These are phyloP conservation scores for Fusarium paranaense DNA, from an alignment of 2,329 filamentous ascomycete genomes.

Conservation along the genomic window DNA sequence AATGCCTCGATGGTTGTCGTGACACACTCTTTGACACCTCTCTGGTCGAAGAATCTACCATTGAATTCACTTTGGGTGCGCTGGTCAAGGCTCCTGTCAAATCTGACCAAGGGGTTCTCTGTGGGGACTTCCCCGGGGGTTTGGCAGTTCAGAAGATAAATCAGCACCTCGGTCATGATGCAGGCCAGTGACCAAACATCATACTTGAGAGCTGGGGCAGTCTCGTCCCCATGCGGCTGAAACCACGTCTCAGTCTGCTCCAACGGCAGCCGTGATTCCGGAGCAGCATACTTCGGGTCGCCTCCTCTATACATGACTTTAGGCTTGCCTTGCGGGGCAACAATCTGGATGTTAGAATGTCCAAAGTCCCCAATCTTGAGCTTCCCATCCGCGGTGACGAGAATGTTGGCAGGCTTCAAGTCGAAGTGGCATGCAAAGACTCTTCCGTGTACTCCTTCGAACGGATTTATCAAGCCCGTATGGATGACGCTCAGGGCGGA, in stretches of 20 bases:
- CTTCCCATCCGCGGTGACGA: background rate
- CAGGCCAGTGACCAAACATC: background rate
- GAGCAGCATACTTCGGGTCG: background rate
- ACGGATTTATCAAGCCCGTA: background rate
- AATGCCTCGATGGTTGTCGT: background rate
- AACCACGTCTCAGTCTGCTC: background rate
- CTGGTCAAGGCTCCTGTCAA: background rate
- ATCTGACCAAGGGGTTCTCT: background rate
- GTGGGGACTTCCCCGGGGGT: background rate
- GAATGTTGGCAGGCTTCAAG: slow-evolving; percentile 10
- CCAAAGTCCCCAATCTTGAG: slow-evolving; percentile 14
- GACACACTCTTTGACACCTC: background rate
- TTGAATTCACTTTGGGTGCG: background rate
- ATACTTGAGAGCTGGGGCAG: background rate
- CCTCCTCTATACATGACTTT: background rate
- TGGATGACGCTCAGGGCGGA: background rate
- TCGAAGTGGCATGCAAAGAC: slow-evolving; percentile 5
- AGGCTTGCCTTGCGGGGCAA: background rate
- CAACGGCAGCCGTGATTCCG: background rate
- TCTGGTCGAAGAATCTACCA: background rate
- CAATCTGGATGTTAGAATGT: background rate
- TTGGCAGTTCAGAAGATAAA: background rate
- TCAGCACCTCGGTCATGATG: background rate
- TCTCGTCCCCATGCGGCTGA: too few species aligned
- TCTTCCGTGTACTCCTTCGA: background rate